Conservation (phyloP, 345 rosid genomes). For the Lepidium africanum region DNA sequence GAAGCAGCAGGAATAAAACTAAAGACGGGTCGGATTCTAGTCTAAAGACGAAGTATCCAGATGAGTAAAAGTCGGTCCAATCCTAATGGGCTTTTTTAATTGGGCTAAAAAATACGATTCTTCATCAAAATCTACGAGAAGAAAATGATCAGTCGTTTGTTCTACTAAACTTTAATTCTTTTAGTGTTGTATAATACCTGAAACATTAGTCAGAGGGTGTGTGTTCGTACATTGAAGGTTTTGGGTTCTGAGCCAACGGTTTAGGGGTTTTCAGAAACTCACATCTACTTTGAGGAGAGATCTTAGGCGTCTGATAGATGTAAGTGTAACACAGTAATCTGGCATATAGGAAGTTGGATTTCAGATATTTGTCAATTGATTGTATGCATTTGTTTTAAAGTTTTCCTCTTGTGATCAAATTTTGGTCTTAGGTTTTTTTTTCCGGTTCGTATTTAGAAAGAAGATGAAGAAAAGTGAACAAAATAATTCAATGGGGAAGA, state of each 20-base stretch:
- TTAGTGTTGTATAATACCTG: too few relatives aligned
- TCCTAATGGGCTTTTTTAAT: too few relatives aligned
- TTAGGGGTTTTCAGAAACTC: background rate
- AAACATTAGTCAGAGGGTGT: too few relatives aligned
- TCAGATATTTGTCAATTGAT: background rate
- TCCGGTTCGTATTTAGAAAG: background rate
- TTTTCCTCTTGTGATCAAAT: background rate
- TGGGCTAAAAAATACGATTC: too few relatives aligned
- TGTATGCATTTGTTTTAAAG: background rate
- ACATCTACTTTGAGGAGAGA: background rate
- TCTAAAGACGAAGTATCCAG: background rate
- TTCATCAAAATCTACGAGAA: too few relatives aligned
- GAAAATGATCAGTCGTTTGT: too few relatives aligned
- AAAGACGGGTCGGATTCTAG: background rate
- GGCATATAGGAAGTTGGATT: background rate
- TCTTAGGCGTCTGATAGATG: background rate
- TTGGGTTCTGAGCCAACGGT: too few relatives aligned
- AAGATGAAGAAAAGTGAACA: conserved; percentile 35
- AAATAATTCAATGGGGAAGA: conserved; percentile 30
- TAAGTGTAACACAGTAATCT: background rate
- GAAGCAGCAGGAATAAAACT: background rate
- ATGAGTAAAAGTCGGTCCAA: background rate
- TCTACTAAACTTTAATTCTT: too few relatives aligned
- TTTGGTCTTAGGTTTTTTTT: background rate
- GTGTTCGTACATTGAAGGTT: too few relatives aligned